These are phyloP conservation scores for Cladophialophora immunda DNA, from an alignment of 2,329 filamentous ascomycete genomes.

Conservation along the genomic window DNA sequence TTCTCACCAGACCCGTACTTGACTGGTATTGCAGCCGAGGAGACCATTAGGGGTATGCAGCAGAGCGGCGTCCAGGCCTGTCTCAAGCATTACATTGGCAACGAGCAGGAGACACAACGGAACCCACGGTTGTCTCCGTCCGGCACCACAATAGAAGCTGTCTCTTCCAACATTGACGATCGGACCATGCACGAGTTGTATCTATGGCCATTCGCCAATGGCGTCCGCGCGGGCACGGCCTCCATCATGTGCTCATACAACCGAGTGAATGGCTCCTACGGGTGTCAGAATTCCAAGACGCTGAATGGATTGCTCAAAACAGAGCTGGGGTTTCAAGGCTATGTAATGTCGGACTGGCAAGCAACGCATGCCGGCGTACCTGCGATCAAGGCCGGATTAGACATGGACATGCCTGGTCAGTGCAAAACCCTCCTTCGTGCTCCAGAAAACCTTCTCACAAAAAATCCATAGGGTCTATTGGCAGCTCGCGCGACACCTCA, in stretches of 20 bases:
- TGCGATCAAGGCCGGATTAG: constrained; percentile 54
- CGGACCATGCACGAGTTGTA: constrained; percentile 79
- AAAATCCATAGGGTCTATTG: constrained; percentile 33
- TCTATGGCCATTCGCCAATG: constrained; percentile 80
- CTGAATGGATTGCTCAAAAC: constrained; percentile 59
- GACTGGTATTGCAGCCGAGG: constrained; percentile 52
- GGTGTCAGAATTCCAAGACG: constrained; percentile 58
- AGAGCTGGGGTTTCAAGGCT: constrained; percentile 62
- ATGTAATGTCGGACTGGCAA: constrained; percentile 56
- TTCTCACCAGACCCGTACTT: constrained; percentile 61
- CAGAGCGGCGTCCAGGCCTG: constrained; percentile 53
- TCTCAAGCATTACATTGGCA: constrained; percentile 62
- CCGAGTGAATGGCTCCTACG: constrained; percentile 57
- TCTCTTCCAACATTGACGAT: constrained; percentile 71
- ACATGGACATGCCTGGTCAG: constrained; percentile 56
- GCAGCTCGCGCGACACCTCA: constrained; percentile 30
- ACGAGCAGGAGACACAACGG: constrained; percentile 69
- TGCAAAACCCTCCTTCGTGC: background rate
- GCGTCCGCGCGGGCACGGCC: constrained; percentile 70
- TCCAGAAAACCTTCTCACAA: background rate
- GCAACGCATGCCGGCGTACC: constrained; percentile 55
- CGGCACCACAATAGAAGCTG: constrained; percentile 54
- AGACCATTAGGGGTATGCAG: constrained; percentile 58
- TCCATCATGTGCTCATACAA: constrained; percentile 60
- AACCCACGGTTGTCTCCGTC: constrained; percentile 57